phyloP scores from a whole-genome alignment of 2,329 filamentous ascomycete genomes.

The Alternaria ethzedia region DNA sequence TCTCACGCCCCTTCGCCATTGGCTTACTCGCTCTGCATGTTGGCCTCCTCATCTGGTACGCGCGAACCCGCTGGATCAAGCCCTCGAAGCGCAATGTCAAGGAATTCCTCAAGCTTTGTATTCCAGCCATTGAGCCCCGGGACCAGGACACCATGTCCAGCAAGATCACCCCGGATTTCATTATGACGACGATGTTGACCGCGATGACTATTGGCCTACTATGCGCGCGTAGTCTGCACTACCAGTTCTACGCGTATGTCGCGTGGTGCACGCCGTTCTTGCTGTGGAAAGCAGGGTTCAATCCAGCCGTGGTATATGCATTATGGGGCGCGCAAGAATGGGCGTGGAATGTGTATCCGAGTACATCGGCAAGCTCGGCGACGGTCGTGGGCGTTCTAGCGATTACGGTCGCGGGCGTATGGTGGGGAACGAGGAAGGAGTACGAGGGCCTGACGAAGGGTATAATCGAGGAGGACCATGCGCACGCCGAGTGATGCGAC shows the following conservation, averaged over 20 bases:
- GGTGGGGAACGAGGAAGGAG: conserved; percentile 61
- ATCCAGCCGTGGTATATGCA: conserved; percentile 69
- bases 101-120: conserved; percentile 60
- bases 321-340: conserved; percentile 84
- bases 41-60: conserved; percentile 70
- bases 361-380: conserved; percentile 68
- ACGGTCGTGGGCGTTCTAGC: conserved; percentile 75
- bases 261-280: conserved; percentile 89
- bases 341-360: conserved; percentile 96
- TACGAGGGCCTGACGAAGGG: conserved; percentile 46
- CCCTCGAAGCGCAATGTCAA: conserved; percentile 66
- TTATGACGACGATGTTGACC: conserved; percentile 77
- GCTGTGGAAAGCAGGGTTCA: conserved; percentile 77
- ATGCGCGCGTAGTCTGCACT: conserved; percentile 87
- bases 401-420: conserved; percentile 68
- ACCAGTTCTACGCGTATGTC: conserved; percentile 93
- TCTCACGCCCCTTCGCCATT: conserved; percentile 72
- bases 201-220: conserved; percentile 81
- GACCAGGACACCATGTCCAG: conserved; percentile 64
- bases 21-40: conserved; percentile 70
- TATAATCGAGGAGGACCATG: conserved; percentile 35
- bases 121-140: conserved; percentile 48
- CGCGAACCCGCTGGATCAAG: conserved; percentile 72
- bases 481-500: conserved; percentile 38
- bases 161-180: conserved; percentile 71